A percentile compares a stretch with the other conserved stretches of the same genome.
Conservation (phyloP, 2,329 filamentous ascomycete genomes). For the Emergomyces pasteurianus region DNA sequence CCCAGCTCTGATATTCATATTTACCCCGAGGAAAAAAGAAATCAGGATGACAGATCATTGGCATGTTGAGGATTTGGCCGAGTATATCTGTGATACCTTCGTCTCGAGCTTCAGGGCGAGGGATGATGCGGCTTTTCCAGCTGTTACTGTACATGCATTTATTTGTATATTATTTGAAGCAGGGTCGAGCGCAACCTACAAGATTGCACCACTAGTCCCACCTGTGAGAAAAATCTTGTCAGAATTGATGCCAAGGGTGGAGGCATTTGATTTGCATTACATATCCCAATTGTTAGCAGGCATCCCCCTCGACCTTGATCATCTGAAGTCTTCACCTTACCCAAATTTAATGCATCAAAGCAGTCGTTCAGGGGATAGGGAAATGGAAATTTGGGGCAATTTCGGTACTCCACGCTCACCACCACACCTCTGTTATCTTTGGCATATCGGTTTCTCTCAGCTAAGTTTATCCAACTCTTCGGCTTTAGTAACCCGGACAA, state of each 20-base stretch:
- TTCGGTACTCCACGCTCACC: constrained; percentile 3
- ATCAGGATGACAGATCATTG: constrained; percentile 2
- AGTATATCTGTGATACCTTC: background rate
- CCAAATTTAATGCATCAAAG: constrained; percentile 1
- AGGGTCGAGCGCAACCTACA: background rate
- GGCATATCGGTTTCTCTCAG: background rate
- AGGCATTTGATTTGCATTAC: background rate
- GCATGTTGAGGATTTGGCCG: constrained; percentile 3
- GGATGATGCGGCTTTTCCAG: background rate
- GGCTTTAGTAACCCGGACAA: background rate
- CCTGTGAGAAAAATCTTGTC: background rate
- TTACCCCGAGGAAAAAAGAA: constrained; percentile 1
- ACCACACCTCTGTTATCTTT: background rate
- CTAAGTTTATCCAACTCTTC: background rate
- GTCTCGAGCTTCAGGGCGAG: background rate
- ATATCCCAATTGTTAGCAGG: background rate
- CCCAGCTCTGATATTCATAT: background rate
- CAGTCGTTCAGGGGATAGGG: background rate
- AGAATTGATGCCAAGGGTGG: background rate
- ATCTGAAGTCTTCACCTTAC: background rate
- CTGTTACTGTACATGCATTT: background rate
- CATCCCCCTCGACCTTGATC: background rate
- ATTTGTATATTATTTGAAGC: background rate
- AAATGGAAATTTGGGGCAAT: background rate
- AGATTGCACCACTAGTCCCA: background rate